phyloP scores from a whole-genome alignment of 331 rosid species.

The Quercus lobata region DNA sequence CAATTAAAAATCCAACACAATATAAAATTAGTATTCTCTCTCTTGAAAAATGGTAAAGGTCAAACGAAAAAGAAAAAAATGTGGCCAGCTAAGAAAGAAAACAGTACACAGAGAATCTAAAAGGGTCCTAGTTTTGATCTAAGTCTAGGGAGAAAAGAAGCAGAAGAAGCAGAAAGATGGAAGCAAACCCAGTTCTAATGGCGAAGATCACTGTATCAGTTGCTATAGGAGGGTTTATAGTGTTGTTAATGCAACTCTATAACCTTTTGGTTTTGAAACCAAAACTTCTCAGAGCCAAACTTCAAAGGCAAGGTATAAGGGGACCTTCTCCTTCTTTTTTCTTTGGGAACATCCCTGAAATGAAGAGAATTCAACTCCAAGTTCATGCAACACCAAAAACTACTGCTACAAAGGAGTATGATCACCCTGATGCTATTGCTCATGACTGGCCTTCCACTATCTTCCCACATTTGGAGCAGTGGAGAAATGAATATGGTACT shows the following conservation, averaged over 20 bases:
- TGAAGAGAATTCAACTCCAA: conserved; percentile 33
- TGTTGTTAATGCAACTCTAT: conserved; percentile 15
- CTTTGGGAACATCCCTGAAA: conserved; percentile 57
- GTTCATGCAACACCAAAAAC: background rate
- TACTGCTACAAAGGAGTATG: background rate
- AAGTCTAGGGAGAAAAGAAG: background rate
- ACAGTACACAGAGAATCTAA: background rate
- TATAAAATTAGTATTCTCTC: no score
- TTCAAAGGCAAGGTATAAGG: conserved; percentile 53
- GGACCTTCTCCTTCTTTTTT: conserved; percentile 62
- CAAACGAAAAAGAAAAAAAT: no score
- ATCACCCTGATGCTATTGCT: conserved; percentile 12
- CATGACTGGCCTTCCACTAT: conserved; percentile 46
- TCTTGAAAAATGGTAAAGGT: no score
- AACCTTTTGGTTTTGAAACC: conserved; percentile 32
- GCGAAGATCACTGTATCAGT: conserved; percentile 13
- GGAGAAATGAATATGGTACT: conserved; percentile 60
- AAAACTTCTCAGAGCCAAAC: conserved; percentile 44
- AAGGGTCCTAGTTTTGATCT: background rate
- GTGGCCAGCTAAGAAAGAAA: no score
- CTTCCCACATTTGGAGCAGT: conserved; percentile 44
- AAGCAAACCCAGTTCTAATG: background rate
- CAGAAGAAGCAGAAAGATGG: background rate
- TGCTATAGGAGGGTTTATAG: conserved; percentile 26
- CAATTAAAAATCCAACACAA: no score